Evolutionary conservation across 352 stramenopile genomes (phyloP).

Genomic region (Phytophthora hibernalis): DNA sequence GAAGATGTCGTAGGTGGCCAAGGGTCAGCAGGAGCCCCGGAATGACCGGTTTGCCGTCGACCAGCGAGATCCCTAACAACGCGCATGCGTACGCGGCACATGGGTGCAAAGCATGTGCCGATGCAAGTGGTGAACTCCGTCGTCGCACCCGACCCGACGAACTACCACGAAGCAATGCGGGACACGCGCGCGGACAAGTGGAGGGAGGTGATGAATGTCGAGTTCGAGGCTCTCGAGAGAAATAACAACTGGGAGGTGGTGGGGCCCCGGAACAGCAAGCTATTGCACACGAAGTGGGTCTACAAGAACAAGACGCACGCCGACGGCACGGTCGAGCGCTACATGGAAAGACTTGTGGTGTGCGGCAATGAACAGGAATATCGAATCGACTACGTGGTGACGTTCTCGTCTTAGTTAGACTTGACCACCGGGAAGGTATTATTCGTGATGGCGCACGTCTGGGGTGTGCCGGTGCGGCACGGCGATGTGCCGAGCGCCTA

Average conservation of each 20-base stretch:
- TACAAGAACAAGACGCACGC: neutral
- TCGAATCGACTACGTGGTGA: neutral
- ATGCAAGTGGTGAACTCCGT: neutral
- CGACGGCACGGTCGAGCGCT: neutral
- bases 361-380: neutral
- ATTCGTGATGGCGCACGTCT: neutral
- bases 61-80: too few relatives aligned
- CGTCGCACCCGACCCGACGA: neutral
- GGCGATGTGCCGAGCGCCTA: constrained; percentile 6
- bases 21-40: neutral
- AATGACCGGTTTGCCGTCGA: neutral
- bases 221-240: neutral
- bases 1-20: neutral
- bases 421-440: constrained; percentile 1
- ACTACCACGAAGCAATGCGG: neutral
- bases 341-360: neutral
- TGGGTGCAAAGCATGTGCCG: neutral
- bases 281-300: neutral
- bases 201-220: neutral
- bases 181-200: neutral
- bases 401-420: neutral
- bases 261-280: neutral
- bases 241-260: neutral
- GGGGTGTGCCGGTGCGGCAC: constrained; percentile 1
- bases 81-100: neutral